Evolutionary conservation across 768 basidiomycete genomes (phyloP), one percentile per base, ranked within the genome.

Genomic region (Leccinum subtestaceum): DNA sequence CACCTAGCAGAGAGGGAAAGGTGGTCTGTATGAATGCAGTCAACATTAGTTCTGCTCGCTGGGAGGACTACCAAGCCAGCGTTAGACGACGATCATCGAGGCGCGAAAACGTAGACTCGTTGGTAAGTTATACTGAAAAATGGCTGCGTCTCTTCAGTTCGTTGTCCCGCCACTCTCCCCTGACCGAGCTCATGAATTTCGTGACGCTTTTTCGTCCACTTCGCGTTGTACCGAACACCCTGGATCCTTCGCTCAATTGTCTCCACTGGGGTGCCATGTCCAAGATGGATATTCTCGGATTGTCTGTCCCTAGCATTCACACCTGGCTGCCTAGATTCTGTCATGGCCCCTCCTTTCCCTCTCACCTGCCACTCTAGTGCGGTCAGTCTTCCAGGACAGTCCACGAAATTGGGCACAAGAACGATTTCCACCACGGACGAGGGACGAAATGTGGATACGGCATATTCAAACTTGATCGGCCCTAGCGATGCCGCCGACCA

Each of bases 11-110:
- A 34, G 74, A 76, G 52, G 81, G 84, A 5, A 79, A 80, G 51
- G 85, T 97, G 32, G 87, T 98, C 1, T 91, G 91, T 59, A 79
- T 98, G 55, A 95, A 95, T 64, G 91, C 94, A 11, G 84, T 90
- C 21, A 84, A 81, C 53, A 88, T 91, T 66, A 85, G 88, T 72
- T 77, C 78, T 4, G 75, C 70, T 2, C 76, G 74, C 19, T 86
- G 84, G 77, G 85, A 86, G 69, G 68, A 76, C 6, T 85, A 84
- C 61, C 63, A 71, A n/a, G 60, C 60, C 19, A 74, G 72, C 74
- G 85, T 80, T 49, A 76, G 31, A 40, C 50, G 65, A 12, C 70
- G 78, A 32, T 57, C 92, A 10, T 62, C 63, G 4, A 68, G 62
- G 12, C 77, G 81, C 75, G 83, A 62, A 63, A 67, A n/a, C 13